Evolutionary conservation across 106 monocot genomes (phyloP).

Genomic region (Dactylorhiza incarnata): DNA sequence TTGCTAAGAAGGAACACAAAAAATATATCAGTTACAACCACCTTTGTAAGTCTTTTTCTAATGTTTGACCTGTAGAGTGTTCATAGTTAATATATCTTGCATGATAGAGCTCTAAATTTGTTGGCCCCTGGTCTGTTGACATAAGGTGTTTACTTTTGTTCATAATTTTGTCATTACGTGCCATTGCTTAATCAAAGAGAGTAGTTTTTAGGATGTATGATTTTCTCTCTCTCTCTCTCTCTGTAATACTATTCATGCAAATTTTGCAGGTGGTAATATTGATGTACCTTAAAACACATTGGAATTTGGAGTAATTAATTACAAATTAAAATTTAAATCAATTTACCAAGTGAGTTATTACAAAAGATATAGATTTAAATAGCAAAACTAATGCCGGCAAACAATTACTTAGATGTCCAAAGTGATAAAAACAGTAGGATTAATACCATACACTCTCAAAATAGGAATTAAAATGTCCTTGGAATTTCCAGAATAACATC

Average conservation of each 20-base stretch:
- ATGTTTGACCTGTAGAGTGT: not conserved
- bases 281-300: too few relatives aligned
- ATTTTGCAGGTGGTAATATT: not conserved
- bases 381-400: too few relatives aligned
- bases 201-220: not conserved
- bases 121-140: not conserved
- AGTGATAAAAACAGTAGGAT: too few relatives aligned
- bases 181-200: not conserved
- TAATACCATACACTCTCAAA: too few relatives aligned
- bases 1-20: constrained; percentile 16
- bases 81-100: not conserved
- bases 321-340: too few relatives aligned
- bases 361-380: too few relatives aligned
- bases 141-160: not conserved
- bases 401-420: too few relatives aligned
- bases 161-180: not conserved
- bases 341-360: too few relatives aligned
- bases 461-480: too few relatives aligned
- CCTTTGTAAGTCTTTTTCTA: constrained; percentile 35
- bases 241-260: not conserved
- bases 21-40: constrained; percentile 39
- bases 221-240: not conserved
- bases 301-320: too few relatives aligned
- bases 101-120: not conserved
- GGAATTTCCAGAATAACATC: too few relatives aligned